phyloP scores from a whole-genome alignment of 2,329 filamentous ascomycete genomes.

The Clathrospora elynae region DNA sequence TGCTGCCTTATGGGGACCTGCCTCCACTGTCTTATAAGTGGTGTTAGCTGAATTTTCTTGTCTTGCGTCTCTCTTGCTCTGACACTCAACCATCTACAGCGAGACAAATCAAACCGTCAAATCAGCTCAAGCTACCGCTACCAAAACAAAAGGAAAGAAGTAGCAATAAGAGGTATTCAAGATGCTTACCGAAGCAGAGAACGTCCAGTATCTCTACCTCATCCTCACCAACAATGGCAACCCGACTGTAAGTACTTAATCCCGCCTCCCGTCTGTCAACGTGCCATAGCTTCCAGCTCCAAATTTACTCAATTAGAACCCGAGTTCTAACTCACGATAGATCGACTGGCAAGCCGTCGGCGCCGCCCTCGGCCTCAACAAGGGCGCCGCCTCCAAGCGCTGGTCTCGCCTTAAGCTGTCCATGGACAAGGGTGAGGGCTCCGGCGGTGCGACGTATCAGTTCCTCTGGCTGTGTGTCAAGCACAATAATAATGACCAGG shows the following conservation, averaged over 20 bases:
- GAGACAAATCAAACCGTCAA: too few species aligned
- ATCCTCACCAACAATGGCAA: constrained; percentile 34
- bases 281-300: neutral
- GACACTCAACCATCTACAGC: constrained; percentile 1
- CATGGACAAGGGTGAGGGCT: constrained; percentile 28
- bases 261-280: neutral
- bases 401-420: constrained; percentile 42
- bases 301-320: neutral
- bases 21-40: constrained; percentile 16
- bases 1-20: constrained; percentile 2
- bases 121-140: neutral
- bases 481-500: constrained; percentile 32
- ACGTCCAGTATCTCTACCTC: constrained; percentile 39
- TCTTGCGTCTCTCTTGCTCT: constrained; percentile 5
- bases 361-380: constrained; percentile 31
- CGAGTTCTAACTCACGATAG: constrained; percentile 20
- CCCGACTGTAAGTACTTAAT: constrained; percentile 24
- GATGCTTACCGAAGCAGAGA: constrained; percentile 41
- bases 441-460: constrained; percentile 18
- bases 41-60: constrained; percentile 2
- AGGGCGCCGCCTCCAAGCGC: constrained; percentile 35
- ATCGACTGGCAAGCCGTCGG: constrained; percentile 40
- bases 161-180: too few species aligned
- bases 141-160: constrained; percentile 1
- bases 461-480: constrained; percentile 42